A percentile compares a stretch with the other conserved stretches of the same genome.
These are phyloP conservation scores for Sarcomyxa edulis DNA, from an alignment of 768 basidiomycete genomes.

Conservation along the genomic window DNA sequence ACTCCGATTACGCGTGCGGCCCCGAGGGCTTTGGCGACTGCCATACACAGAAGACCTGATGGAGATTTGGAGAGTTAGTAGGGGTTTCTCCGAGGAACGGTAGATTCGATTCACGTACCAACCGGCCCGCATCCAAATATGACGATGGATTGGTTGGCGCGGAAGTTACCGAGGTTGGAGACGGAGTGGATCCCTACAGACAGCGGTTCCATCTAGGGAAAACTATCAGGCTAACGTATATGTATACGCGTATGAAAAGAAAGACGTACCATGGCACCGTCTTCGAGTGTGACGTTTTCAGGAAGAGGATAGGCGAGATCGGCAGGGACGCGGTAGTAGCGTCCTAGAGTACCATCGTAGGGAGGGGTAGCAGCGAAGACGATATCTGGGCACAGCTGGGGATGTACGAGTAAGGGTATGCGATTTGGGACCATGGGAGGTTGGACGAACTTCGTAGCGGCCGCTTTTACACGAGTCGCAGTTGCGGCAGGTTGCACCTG, in stretches of 20 bases:
- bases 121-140: slow-evolving; percentile 88
- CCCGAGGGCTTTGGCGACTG: slow-evolving; percentile 91
- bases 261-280: slow-evolving; percentile 80
- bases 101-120: too few species aligned
- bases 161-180: slow-evolving; percentile 66
- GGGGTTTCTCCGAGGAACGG: too few species aligned
- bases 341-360: slow-evolving; percentile 81
- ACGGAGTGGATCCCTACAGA: slow-evolving; percentile 91
- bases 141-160: slow-evolving; percentile 68
- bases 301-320: slow-evolving; percentile 85
- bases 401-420: too few species aligned
- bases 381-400: slow-evolving; percentile 79
- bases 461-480: slow-evolving; percentile 87
- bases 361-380: slow-evolving; percentile 93
- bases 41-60: slow-evolving; percentile 89
- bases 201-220: slow-evolving; percentile 81
- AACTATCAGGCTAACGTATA: slow-evolving; percentile 2
- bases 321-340: slow-evolving; percentile 83
- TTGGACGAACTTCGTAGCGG: slow-evolving; percentile 61
- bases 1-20: slow-evolving; percentile 81
- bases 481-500: slow-evolving; percentile 76
- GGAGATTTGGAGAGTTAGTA: too few species aligned
- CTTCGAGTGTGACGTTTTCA: slow-evolving; percentile 80
- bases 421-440: too few species aligned
- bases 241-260: not conserved